Percentiles rank a stretch among this genome's conserved stretches.
Conservation (phyloP, 2,329 filamentous ascomycete species). For the Trichophyton rubrum region DNA sequence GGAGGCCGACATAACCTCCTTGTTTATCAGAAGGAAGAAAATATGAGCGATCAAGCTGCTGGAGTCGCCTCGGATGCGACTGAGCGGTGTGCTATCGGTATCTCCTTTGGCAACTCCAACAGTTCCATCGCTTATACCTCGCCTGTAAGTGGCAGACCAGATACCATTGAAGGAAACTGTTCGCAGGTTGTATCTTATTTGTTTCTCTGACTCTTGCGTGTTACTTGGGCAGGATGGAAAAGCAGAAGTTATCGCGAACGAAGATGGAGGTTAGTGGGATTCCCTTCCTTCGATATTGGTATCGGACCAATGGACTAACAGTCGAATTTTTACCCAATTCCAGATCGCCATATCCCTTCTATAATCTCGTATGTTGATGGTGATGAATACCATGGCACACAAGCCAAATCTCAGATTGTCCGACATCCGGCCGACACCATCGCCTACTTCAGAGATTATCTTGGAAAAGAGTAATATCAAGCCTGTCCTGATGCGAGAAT, state of each 20-base stretch:
- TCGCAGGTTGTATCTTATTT: not conserved
- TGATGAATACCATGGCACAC: constrained; percentile 91
- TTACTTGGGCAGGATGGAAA: constrained; percentile 58
- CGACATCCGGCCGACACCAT: constrained; percentile 89
- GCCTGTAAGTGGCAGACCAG: constrained; percentile 32
- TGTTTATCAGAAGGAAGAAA: constrained; percentile 10
- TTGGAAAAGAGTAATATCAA: constrained; percentile 67
- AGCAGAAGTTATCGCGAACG: constrained; percentile 95
- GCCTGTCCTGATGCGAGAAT: not conserved
- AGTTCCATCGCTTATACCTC: constrained; percentile 89
- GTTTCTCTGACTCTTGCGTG: not conserved
- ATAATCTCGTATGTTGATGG: constrained; percentile 89
- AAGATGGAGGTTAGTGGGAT: constrained; percentile 67
- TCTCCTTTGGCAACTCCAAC: constrained; percentile 97
- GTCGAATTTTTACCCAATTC: not conserved
- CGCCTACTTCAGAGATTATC: constrained; percentile 88
- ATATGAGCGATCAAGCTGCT: constrained; percentile 44
- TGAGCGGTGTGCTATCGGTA: constrained; percentile 67
- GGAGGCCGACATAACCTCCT: not conserved
- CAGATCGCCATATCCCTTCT: constrained; percentile 92
- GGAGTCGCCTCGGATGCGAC: constrained; percentile 32
- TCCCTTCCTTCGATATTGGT: not conserved
- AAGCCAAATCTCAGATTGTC: constrained; percentile 87
- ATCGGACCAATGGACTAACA: not conserved
- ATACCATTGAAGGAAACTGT: not conserved